phyloP scores from a whole-genome alignment of 129 eudicot species.

The Flaveria bidentis region DNA sequence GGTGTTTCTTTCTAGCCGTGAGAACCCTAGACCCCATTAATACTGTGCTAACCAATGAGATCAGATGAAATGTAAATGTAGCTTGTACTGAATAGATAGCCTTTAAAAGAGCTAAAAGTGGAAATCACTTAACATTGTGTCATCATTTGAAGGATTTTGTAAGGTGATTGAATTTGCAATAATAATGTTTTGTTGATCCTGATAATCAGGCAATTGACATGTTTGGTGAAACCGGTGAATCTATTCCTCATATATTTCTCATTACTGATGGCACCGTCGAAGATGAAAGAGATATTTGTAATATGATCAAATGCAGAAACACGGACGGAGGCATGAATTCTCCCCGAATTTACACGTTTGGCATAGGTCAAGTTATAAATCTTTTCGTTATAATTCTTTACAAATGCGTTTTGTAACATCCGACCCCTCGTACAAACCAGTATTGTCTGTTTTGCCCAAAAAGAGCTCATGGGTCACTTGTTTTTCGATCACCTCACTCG shows the following conservation, averaged over 20 bases:
- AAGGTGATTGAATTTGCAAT: background rate
- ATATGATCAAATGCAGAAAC: slow-evolving; percentile 40
- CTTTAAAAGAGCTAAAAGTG: too few species aligned
- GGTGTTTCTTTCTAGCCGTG: too few species aligned
- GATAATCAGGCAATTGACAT: slow-evolving; percentile 64
- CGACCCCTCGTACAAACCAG: too few species aligned
- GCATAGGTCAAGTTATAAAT: slow-evolving; percentile 57
- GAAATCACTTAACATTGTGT: too few species aligned
- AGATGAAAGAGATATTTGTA: slow-evolving; percentile 77
- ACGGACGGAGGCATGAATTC: slow-evolving; percentile 38
- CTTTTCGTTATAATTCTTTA: background rate
- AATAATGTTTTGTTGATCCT: slow-evolving; percentile 14
- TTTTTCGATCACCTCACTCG: too few species aligned
- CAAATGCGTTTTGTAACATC: background rate
- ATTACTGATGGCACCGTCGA: slow-evolving; percentile 86
- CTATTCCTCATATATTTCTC: slow-evolving; percentile 55
- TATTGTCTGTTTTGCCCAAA: too few species aligned
- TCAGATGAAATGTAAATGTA: background rate
- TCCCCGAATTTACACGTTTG: slow-evolving; percentile 80
- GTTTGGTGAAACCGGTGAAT: slow-evolving; percentile 51
- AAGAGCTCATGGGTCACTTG: too few species aligned
- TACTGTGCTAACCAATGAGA: too few species aligned
- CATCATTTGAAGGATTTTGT: too few species aligned
- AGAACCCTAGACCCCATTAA: too few species aligned
- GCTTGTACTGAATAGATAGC: background rate